Evolutionary conservation across 1,139 yeast species (phyloP).

Genomic region (Protomyces macrosporus): DNA sequence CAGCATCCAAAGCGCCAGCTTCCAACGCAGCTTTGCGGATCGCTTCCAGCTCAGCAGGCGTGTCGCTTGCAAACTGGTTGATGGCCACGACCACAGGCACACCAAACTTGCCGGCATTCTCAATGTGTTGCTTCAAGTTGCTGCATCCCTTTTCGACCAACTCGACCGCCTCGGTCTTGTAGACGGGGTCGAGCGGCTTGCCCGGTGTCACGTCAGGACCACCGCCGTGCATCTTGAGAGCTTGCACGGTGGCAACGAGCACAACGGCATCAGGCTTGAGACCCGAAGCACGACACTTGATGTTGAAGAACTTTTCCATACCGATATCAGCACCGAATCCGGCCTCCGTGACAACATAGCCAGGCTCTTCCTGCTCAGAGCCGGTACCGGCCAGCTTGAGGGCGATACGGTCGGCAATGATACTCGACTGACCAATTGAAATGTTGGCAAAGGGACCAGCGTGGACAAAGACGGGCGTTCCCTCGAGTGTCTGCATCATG

Average conservation of each 20-base stretch:
- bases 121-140: constrained; percentile 85
- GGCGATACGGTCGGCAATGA: constrained; percentile 92
- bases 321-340: constrained; percentile 99
- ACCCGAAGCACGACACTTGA: constrained; percentile 92
- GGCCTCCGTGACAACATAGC: constrained; percentile 94
- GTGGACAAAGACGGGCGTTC: constrained; percentile 96
- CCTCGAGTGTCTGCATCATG: constrained; percentile 96
- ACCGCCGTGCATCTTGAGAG: constrained; percentile 96
- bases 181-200: constrained; percentile 78
- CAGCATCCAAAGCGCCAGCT: constrained; percentile 95
- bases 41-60: constrained; percentile 74
- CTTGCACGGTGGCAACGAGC: constrained; percentile 95
- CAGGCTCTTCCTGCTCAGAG: constrained; percentile 59
- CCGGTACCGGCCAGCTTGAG: constrained; percentile 82
- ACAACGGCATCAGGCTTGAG: constrained; percentile 87
- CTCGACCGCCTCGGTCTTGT: constrained; percentile 79
- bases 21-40: constrained; percentile 76
- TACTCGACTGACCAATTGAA: constrained; percentile 60
- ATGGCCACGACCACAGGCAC: constrained; percentile 95
- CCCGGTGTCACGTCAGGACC: constrained; percentile 98
- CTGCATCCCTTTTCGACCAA: constrained; percentile 78
- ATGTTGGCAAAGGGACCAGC: constrained; percentile 99
- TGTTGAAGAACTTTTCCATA: constrained; percentile 94
- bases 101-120: constrained; percentile 79
- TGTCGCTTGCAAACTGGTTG: constrained; percentile 82